A percentile compares a stretch with the other conserved stretches of the same genome.
These are phyloP conservation scores for Phyllachora maydis DNA, from an alignment of 2,329 filamentous ascomycete genomes.

Conservation along the genomic window DNA sequence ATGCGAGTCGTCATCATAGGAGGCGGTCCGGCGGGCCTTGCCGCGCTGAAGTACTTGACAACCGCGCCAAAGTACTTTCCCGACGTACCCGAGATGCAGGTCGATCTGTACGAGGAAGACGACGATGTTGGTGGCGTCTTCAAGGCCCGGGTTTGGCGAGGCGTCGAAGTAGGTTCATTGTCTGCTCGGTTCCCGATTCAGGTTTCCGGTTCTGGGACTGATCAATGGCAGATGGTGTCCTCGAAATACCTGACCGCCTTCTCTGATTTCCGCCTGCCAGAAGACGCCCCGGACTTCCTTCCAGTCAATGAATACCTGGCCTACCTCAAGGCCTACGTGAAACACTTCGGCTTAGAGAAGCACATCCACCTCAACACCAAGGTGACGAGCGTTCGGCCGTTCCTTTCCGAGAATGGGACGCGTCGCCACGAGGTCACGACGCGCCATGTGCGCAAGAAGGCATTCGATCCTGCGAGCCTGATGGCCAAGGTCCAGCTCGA, in stretches of 20 bases:
- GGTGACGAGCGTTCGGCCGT: constrained; percentile 10
- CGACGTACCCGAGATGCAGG: constrained; percentile 15
- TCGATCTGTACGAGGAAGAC: constrained; percentile 21
- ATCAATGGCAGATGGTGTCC: constrained; percentile 24
- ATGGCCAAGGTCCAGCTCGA: too few relatives aligned
- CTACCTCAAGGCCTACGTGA: constrained; percentile 20
- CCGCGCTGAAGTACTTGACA: constrained; percentile 17
- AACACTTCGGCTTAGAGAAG: constrained; percentile 14
- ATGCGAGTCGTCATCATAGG: constrained; percentile 20
- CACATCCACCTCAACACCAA: constrained; percentile 14
- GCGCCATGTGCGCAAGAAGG: too few relatives aligned
- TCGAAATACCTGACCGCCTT: constrained; percentile 28
- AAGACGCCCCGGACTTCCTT: constrained; percentile 21
- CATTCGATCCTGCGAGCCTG: too few relatives aligned
- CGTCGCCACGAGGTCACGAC: too few relatives aligned
- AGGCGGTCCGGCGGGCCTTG: constrained; percentile 20
- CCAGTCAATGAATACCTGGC: constrained; percentile 16
- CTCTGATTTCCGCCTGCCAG: constrained; percentile 22
- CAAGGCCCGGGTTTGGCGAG: constrained; percentile 22
- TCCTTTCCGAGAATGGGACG: too few relatives aligned
- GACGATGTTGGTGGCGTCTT: constrained; percentile 24
- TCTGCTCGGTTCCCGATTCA: too few relatives aligned
- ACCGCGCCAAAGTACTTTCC: constrained; percentile 16
- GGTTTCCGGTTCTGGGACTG: too few relatives aligned
- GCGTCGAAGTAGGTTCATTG: constrained; percentile 18